Conservation (phyloP, 2,329 filamentous ascomycete species). For the Allantophomopsis cytisporea region DNA sequence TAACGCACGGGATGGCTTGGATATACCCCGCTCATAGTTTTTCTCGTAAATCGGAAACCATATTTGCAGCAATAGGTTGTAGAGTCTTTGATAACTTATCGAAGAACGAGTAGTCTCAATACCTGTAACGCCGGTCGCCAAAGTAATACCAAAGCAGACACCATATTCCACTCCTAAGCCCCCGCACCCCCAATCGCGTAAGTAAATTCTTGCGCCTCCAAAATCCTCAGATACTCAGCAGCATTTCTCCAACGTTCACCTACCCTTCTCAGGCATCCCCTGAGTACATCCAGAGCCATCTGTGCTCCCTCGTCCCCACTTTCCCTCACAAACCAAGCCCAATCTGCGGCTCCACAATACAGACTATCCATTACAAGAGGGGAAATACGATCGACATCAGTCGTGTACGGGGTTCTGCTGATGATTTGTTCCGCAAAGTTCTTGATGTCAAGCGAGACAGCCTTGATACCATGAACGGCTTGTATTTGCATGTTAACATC, state of each 20-base stretch:
- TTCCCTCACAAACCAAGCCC: conserved; percentile 24
- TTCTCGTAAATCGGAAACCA: no score
- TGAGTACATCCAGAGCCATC: conserved; percentile 16
- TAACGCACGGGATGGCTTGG: no score
- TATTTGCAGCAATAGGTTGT: no score
- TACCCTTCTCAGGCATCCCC: conserved; percentile 16
- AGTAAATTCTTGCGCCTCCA: conserved; percentile 21
- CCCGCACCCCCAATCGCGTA: conserved; percentile 8
- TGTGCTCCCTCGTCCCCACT: conserved; percentile 18
- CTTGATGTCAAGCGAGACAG: conserved; percentile 14
- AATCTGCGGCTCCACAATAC: conserved; percentile 22
- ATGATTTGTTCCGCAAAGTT: conserved; percentile 16
- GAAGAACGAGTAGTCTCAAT: no score
- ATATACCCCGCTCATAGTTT: no score
- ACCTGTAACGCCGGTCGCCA: no score
- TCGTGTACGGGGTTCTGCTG: conserved; percentile 7
- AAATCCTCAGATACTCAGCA: conserved; percentile 21
- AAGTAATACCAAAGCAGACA: no score
- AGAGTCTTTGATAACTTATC: no score
- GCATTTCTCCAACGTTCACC: conserved; percentile 21
- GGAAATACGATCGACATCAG: conserved; percentile 17
- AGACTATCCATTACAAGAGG: conserved; percentile 23
- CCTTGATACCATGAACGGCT: conserved; percentile 19
- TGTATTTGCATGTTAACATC: conserved; percentile 17
- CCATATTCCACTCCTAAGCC: neutral